phyloP scores from a whole-genome alignment of 129 eudicot genomes.

The Tanacetum coccineum region DNA sequence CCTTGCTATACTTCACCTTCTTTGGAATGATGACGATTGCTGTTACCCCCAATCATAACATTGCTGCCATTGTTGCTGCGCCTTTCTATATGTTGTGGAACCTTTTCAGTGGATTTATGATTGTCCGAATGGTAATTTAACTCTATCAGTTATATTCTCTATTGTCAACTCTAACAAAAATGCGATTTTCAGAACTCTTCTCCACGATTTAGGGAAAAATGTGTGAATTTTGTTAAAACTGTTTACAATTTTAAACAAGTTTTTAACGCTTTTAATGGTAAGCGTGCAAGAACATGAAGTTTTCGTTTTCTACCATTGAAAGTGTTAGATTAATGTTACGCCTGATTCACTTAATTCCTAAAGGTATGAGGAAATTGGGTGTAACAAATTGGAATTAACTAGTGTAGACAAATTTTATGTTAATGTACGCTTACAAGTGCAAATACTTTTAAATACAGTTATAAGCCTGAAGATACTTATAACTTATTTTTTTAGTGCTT shows the following conservation, averaged over 20 bases:
- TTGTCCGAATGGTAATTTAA: slow-evolving; percentile 54
- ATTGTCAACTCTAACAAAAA: neutral
- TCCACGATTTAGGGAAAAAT: too few relatives aligned
- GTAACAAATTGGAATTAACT: neutral
- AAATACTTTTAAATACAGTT: neutral
- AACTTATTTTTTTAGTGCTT: neutral
- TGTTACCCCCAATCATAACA: slow-evolving; percentile 75
- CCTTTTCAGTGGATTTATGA: slow-evolving; percentile 92
- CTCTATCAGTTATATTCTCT: neutral
- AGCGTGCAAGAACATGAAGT: neutral
- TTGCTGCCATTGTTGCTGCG: slow-evolving; percentile 78
- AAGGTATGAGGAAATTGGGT: neutral
- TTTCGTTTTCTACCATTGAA: neutral
- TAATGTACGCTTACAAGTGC: neutral
- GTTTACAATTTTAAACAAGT: too few relatives aligned
- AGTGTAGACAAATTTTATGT: neutral
- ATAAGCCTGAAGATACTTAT: neutral
- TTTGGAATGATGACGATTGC: slow-evolving; percentile 93
- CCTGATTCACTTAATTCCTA: neutral
- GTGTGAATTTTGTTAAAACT: too few relatives aligned
- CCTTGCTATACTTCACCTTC: slow-evolving; percentile 78
- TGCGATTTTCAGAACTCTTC: too few relatives aligned
- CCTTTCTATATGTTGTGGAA: slow-evolving; percentile 96
- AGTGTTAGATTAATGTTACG: neutral
- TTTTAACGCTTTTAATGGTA: neutral